Percentiles rank a stretch among this genome's conserved stretches.
Conservation (phyloP, 2,329 filamentous ascomycete genomes). For the Talaromyces verruculosus region DNA sequence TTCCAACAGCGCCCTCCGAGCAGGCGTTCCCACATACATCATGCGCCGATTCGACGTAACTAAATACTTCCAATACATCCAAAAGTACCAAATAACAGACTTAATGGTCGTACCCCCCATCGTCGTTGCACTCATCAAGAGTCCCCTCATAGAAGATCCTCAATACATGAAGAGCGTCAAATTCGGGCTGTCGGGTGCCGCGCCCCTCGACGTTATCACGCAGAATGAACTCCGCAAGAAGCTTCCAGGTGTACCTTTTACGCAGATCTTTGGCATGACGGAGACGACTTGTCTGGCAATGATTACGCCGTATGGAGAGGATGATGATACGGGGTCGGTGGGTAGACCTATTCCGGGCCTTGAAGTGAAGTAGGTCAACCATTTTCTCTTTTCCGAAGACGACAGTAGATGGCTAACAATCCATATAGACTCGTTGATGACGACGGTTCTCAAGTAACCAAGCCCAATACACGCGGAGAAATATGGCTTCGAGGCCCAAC, state of each 20-base stretch:
- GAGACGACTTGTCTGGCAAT: conserved; percentile 52
- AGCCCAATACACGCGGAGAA: conserved; percentile 51
- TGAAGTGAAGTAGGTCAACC: conserved; percentile 43
- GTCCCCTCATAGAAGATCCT: not conserved
- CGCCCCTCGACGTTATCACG: not conserved
- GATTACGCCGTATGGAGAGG: conserved; percentile 35
- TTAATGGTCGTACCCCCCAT: not conserved
- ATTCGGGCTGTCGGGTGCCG: not conserved
- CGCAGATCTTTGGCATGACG: conserved; percentile 56
- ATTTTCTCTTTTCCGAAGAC: too few relatives aligned
- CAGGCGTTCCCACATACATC: conserved; percentile 58
- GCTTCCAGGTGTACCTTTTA: not conserved
- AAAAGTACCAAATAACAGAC: conserved; percentile 2
- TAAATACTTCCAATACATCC: conserved; percentile 57
- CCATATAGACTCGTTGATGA: not conserved
- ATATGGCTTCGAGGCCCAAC: conserved; percentile 56
- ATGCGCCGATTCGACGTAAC: conserved; percentile 67
- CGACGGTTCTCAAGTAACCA: conserved; percentile 48
- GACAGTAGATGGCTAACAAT: not conserved
- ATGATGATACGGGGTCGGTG: conserved; percentile 52
- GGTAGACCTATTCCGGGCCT: conserved; percentile 50
- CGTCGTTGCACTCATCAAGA: conserved; percentile 1
- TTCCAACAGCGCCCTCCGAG: conserved; percentile 55
- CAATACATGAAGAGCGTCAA: conserved; percentile 2
- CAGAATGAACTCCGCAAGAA: not conserved